Evolutionary conservation across 768 basidiomycete genomes (phyloP), one percentile per base, ranked within the genome.

Genomic region (Collybiopsis confluens): DNA sequence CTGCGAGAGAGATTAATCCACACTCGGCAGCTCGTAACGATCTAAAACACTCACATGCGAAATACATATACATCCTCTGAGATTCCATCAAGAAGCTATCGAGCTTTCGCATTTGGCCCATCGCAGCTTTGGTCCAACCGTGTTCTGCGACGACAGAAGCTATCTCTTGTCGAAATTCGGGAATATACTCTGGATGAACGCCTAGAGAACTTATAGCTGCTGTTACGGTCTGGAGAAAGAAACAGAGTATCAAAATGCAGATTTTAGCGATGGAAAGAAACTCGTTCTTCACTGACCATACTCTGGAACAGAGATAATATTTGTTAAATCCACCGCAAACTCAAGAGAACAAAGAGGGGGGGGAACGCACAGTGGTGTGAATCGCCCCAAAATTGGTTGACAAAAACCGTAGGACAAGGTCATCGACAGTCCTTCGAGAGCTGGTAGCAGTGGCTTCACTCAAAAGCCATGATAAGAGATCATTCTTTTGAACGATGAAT

Each of bases 391-490:
- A 68, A 54, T 76, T 73, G 26, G 72, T 49, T 20, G 64, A 56
- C 26, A 77, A 65, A 1, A 77, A 44, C 11, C 68, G 64, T 23
- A 56, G 59, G 0, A 62, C 60, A 10, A 75, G 55, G 2, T 64
- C 61, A 1, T 61, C 50, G 0, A 65, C 44, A 2, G 65, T 68
- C 20, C 61, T 59, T 16, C 68, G 60, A 13, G 63, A 61, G 2
- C 56, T 54, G 5, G 54, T 56, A 1, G n/a, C n/a, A n/a, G 60
- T 60, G 3, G 65, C 65, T 0, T 59, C 61, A 30, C 76, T 71
- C 42, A 76, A 59, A 23, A 75, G 54, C 74, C 74, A 76, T 18
- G 62, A 63, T 3, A 78, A 51, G 21, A 74, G 38, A 53, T 75
- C 73, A 42, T 72, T 69, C 74, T 76, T 13, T 13, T 27, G 6